Evolutionary conservation across 768 basidiomycete genomes (phyloP).

Genomic region (Boletus reticulatus): DNA sequence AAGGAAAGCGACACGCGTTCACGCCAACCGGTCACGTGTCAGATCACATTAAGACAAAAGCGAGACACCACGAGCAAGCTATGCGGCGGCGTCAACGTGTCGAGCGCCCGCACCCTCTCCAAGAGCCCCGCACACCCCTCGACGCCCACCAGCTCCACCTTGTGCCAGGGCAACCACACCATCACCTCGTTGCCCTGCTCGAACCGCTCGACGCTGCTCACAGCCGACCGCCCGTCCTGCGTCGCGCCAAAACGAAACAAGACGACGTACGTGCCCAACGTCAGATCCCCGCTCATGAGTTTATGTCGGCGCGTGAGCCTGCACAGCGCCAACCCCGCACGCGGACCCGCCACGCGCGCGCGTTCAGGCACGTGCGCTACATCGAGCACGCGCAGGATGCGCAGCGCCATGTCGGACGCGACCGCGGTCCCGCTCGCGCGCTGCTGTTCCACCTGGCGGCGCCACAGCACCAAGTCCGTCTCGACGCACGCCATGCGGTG

Average conservation of each 20-base stretch:
- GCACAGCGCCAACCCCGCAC: conserved; percentile 43
- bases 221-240: conserved; percentile 19
- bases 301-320: conserved; percentile 28
- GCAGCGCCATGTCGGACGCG: conserved; percentile 42
- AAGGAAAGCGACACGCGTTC: not conserved
- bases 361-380: conserved; percentile 28
- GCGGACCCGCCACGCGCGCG: conserved; percentile 18
- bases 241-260: conserved; percentile 37
- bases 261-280: conserved; percentile 32
- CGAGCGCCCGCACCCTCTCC: conserved; percentile 21
- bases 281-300: conserved; percentile 15
- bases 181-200: conserved; percentile 39
- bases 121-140: conserved; percentile 11
- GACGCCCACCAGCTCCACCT: conserved; percentile 28
- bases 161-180: conserved; percentile 54
- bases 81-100: conserved; percentile 28
- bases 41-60: conserved; percentile 20
- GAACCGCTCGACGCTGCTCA: conserved; percentile 39
- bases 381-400: conserved; percentile 43
- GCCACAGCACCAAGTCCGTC: conserved; percentile 53
- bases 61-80: conserved; percentile 30
- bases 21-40: conserved; percentile 19
- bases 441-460: conserved; percentile 44
- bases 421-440: conserved; percentile 28
- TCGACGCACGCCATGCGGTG: conserved; percentile 41